Conservation (phyloP, 2,329 filamentous ascomycete genomes). For the Stromatinia cepivora region DNA sequence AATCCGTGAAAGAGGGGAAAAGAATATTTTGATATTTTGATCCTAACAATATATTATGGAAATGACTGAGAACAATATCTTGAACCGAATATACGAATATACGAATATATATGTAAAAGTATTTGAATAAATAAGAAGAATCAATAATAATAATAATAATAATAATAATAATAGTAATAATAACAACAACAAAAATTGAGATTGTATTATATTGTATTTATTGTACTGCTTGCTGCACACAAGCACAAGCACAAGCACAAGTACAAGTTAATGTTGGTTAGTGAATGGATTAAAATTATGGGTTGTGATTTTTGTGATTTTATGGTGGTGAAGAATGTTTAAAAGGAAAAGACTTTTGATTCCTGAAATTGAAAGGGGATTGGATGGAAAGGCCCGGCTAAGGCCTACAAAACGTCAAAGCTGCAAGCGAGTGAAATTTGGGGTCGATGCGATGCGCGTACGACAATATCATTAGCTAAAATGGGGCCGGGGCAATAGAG, state of each 20-base stretch:
- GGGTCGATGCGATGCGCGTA: conserved; percentile 9
- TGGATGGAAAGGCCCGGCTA: background rate
- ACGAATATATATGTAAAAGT: too few species aligned
- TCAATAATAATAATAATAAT: too few species aligned
- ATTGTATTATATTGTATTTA: too few species aligned
- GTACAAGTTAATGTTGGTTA: background rate
- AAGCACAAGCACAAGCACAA: too few species aligned
- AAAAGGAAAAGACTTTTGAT: background rate
- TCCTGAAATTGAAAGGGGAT: background rate
- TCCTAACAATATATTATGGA: background rate
- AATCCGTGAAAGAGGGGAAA: background rate
- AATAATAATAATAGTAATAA: too few species aligned
- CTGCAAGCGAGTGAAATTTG: conserved; percentile 13
- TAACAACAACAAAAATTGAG: too few species aligned
- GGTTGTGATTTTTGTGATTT: too few species aligned
- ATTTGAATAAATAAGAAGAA: too few species aligned
- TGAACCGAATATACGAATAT: background rate
- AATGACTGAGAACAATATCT: background rate
- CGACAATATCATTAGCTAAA: background rate
- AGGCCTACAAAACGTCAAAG: background rate
- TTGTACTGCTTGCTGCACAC: too few species aligned
- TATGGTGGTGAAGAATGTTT: conserved; percentile 2
- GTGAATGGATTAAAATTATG: background rate
- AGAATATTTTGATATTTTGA: background rate
- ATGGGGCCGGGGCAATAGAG: background rate